A percentile compares a stretch with the other conserved stretches of the same genome.
phyloP scores from a whole-genome alignment of 164 flowering plant genomes.

The Dillenia suffruticosa region DNA sequence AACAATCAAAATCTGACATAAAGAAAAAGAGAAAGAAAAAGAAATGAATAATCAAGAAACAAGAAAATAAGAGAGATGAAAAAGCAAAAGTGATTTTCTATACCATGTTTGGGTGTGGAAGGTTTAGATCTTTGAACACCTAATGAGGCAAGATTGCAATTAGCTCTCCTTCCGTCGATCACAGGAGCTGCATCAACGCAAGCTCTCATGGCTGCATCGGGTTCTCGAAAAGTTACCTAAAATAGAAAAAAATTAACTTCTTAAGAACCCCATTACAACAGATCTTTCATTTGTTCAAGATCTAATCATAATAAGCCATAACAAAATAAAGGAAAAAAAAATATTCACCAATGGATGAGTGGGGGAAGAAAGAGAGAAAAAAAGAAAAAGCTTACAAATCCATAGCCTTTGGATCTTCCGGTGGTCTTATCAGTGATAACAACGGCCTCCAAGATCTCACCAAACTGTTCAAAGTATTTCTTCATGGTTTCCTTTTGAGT shows the following conservation, averaged over 20 bases:
- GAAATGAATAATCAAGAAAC: not conserved
- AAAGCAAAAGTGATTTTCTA: not conserved
- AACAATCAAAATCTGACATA: not conserved
- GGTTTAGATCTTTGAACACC: conserved; percentile 94
- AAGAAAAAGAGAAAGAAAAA: not conserved
- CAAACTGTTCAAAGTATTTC: conserved; percentile 89
- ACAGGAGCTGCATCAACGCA: conserved; percentile 90
- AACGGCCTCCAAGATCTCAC: conserved; percentile 92
- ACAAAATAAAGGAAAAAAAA: not conserved
- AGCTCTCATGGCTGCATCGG: conserved; percentile 88
- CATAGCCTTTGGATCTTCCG: conserved; percentile 97
- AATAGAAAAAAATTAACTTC: not conserved
- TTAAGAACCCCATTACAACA: not conserved
- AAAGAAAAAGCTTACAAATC: conserved; percentile 56
- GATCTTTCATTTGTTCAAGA: not conserved
- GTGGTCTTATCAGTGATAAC: conserved; percentile 90
- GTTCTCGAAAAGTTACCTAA: conserved; percentile 85
- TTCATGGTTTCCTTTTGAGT: conserved; percentile 89
- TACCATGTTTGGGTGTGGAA: conserved; percentile 81
- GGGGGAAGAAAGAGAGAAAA: not conserved
- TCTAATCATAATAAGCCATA: not conserved
- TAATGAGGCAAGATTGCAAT: conserved; percentile 90
- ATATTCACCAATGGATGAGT: not conserved
- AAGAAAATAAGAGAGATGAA: not conserved
- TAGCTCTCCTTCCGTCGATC: conserved; percentile 97